These are phyloP conservation scores for Leccinum fibrillosum DNA, from an alignment of 768 basidiomycete species.

Conservation along the genomic window DNA sequence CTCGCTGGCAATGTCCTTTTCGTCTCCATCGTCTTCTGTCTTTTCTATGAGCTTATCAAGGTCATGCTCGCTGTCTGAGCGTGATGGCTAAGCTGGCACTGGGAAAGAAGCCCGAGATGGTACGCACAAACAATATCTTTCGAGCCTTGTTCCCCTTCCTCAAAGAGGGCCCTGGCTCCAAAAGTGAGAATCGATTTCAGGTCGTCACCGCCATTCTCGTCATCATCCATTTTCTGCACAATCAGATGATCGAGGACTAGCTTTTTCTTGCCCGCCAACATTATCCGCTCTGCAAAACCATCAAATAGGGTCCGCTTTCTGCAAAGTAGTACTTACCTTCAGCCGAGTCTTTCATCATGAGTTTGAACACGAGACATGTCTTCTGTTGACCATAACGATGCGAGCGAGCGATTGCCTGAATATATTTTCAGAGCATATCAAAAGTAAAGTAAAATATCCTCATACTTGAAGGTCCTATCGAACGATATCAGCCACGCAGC, in stretches of 20 bases:
- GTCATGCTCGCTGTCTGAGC: constrained; percentile 71
- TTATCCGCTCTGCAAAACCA: constrained; percentile 70
- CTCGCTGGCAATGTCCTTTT: constrained; percentile 47
- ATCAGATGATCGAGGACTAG: constrained; percentile 92
- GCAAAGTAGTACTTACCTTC: constrained; percentile 54
- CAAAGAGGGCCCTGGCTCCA: constrained; percentile 84
- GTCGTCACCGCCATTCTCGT: constrained; percentile 70
- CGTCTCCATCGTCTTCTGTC: constrained; percentile 70
- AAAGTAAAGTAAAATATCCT: neutral
- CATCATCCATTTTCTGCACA: constrained; percentile 92
- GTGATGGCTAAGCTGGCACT: neutral
- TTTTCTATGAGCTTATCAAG: constrained; percentile 85
- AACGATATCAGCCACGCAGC: constrained; percentile 8
- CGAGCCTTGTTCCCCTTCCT: constrained; percentile 49
- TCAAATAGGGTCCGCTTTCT: constrained; percentile 1
- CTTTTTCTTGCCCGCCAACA: constrained; percentile 94
- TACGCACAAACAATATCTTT: constrained; percentile 70
- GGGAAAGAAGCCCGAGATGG: neutral
- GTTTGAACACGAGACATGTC: constrained; percentile 90
- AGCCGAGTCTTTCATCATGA: constrained; percentile 93
- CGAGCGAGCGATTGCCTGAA: constrained; percentile 87
- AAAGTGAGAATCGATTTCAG: constrained; percentile 87
- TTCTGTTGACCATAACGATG: constrained; percentile 96
- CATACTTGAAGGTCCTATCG: constrained; percentile 80
- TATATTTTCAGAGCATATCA: constrained; percentile 6